Evolutionary conservation across 441 rosid species (phyloP).

Genomic region (Pelargonium cotyledonis): DNA sequence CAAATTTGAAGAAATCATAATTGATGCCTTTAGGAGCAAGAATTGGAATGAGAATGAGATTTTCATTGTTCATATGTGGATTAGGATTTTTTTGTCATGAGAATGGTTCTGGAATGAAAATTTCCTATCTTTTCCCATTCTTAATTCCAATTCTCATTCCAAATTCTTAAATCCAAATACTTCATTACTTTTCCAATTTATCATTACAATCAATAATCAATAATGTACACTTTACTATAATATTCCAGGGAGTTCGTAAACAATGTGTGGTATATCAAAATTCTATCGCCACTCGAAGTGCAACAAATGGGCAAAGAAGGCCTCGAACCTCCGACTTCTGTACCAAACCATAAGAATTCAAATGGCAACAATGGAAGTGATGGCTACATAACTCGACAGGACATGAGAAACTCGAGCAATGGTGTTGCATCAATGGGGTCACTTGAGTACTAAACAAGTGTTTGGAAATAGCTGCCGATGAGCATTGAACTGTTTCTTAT

Average conservation of each 20-base stretch:
- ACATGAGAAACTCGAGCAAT: neutral
- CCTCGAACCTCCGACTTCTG: conserved; percentile 20
- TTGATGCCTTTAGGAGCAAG: too few species aligned
- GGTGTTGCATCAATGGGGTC: neutral
- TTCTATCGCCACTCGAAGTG: conserved; percentile 64
- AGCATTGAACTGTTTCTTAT: conserved; percentile 1
- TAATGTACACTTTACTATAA: neutral
- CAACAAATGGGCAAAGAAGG: conserved; percentile 54
- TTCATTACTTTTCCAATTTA: neutral
- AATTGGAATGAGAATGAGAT: too few species aligned
- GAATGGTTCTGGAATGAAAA: too few species aligned
- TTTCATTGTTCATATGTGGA: too few species aligned
- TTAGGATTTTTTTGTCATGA: too few species aligned
- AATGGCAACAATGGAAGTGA: neutral
- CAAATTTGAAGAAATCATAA: too few species aligned
- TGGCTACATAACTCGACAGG: neutral
- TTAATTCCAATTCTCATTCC: too few species aligned
- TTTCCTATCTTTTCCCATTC: too few species aligned
- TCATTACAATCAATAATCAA: neutral
- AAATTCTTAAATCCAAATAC: too few species aligned
- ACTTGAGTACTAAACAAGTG: neutral
- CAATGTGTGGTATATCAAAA: conserved; percentile 65
- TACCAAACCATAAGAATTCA: conserved; percentile 26
- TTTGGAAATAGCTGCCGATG: neutral
- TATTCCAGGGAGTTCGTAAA: conserved; percentile 55